Percentiles rank a stretch among this genome's conserved stretches.
Evolutionary conservation across 306 rosid species (phyloP).

Genomic region (Coriaria nepalensis): DNA sequence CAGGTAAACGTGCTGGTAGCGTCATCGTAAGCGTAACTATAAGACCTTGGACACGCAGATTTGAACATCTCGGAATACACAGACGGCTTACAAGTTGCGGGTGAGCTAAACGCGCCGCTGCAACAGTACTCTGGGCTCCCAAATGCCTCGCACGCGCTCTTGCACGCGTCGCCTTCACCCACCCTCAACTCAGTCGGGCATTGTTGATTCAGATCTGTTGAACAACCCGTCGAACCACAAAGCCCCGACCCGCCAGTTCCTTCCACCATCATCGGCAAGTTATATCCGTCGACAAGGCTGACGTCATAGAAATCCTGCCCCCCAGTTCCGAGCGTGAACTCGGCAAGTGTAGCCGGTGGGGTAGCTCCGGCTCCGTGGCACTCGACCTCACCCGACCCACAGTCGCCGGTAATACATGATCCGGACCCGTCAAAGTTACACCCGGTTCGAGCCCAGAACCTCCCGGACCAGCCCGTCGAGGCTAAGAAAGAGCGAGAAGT

Average conservation of each 20-base stretch:
- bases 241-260: slow-evolving; percentile 72
- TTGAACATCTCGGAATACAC: slow-evolving; percentile 53
- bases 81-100: slow-evolving; percentile 38
- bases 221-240: slow-evolving; percentile 71
- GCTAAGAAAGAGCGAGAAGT: slow-evolving; percentile 61
- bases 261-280: slow-evolving; percentile 67
- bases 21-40: slow-evolving; percentile 50
- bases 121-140: slow-evolving; percentile 78
- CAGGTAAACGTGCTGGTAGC: slow-evolving; percentile 52
- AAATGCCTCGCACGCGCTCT: slow-evolving; percentile 95
- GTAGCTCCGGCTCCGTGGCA: slow-evolving; percentile 93
- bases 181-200: slow-evolving; percentile 72
- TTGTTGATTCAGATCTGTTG: slow-evolving; percentile 59
- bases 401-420: slow-evolving; percentile 78
- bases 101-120: slow-evolving; percentile 46
- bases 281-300: slow-evolving; percentile 94
- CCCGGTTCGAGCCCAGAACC: slow-evolving; percentile 84
- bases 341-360: slow-evolving; percentile 78
- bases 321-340: slow-evolving; percentile 78
- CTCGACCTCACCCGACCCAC: slow-evolving; percentile 64
- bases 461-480: slow-evolving; percentile 96
- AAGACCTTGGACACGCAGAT: slow-evolving; percentile 44
- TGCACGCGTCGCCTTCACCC: slow-evolving; percentile 66
- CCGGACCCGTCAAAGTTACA: slow-evolving; percentile 67
- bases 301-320: slow-evolving; percentile 94